These are phyloP conservation scores for Pelagophyceae sp. DNA, from an alignment of 352 stramenopile genomes.

Conservation along the genomic window DNA sequence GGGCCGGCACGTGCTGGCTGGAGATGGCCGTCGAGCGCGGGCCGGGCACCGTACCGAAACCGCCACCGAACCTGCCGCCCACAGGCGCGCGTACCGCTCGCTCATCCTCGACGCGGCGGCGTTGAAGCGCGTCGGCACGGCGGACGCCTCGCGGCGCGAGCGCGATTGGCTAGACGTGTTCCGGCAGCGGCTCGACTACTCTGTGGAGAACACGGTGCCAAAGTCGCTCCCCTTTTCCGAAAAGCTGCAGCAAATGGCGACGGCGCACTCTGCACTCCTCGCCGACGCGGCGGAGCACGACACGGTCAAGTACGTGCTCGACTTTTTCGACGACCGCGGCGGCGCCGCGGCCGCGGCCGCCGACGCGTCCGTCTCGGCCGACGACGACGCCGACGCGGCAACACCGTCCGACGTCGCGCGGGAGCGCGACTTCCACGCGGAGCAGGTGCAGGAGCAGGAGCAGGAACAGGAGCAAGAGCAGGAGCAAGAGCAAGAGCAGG, in stretches of 20 bases:
- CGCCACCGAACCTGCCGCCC: no score
- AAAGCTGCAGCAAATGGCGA: constrained; percentile 58
- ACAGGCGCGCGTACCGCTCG: constrained; percentile 73
- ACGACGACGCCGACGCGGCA: background rate
- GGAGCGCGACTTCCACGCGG: constrained; percentile 50
- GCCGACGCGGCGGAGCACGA: constrained; percentile 49
- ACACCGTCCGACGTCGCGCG: constrained; percentile 22
- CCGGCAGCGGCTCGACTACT: constrained; percentile 74
- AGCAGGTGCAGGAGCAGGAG: constrained; percentile 67
- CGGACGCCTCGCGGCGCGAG: constrained; percentile 23
- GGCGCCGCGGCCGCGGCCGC: constrained; percentile 18
- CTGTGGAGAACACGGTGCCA: constrained; percentile 69
- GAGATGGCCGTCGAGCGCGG: no score
- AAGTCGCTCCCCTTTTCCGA: constrained; percentile 56
- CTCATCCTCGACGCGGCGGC: constrained; percentile 63
- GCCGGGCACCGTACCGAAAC: no score
- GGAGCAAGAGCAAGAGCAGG: constrained; percentile 69
- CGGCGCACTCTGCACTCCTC: constrained; percentile 58
- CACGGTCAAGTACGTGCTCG: constrained; percentile 20
- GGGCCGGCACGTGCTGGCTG: no score
- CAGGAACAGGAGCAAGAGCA: constrained; percentile 71
- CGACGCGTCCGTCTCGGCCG: background rate
- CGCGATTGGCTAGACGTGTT: constrained; percentile 63
- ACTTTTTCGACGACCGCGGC: background rate
- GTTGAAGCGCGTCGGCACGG: constrained; percentile 55